Evolutionary conservation across 306 rosid genomes (phyloP), one percentile per base, ranked within the genome.

Genomic region (Spatholobus suberectus): DNA sequence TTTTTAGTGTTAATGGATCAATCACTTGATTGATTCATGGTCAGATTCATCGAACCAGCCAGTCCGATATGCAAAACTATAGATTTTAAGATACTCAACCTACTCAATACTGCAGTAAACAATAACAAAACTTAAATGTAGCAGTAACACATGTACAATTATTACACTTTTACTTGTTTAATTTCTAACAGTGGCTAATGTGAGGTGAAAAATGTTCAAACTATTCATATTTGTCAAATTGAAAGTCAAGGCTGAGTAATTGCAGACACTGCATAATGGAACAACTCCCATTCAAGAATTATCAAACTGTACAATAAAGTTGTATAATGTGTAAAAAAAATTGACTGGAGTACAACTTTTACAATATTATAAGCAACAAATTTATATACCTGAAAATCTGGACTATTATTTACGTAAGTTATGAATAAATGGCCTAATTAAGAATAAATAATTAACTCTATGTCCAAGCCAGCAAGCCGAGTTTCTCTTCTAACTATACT

Each of bases 321-420:
- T 8, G 49, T 65, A 51, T 49, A 1, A 38, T 7, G 32, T 29
- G 32, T 15, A 61, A 51, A 80, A 12, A 23, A 68, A 68, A 35
- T 72, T 51, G 77, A 51, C 46, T 26, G 80, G 69, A 69, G 75
- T 77, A 47, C 83, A 81, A 61, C 83, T 69, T 86, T 76, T 79
- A 76, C 83, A 82, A 74, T 11, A 81, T 5, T 44, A n/a, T n/a
- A 69, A 77, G 3, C 41, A 49, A 78, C 8, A 24, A 2, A 10
- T 24, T 0, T 78, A 75, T 75, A 82, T 69, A 73, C 73, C 83
- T 66, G 83, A 27, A 29, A 29, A 82, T 70, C 66, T 61, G 67
- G 41, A 73, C 70, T 82, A 68, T 77, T 81, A 17, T 51, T 70
- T 44, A 57, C 59, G 38, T 26, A 11, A 74, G 84, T 71, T 66